Evolutionary conservation across 768 basidiomycete genomes (phyloP).

Genomic region (Pleurotus eryngii): DNA sequence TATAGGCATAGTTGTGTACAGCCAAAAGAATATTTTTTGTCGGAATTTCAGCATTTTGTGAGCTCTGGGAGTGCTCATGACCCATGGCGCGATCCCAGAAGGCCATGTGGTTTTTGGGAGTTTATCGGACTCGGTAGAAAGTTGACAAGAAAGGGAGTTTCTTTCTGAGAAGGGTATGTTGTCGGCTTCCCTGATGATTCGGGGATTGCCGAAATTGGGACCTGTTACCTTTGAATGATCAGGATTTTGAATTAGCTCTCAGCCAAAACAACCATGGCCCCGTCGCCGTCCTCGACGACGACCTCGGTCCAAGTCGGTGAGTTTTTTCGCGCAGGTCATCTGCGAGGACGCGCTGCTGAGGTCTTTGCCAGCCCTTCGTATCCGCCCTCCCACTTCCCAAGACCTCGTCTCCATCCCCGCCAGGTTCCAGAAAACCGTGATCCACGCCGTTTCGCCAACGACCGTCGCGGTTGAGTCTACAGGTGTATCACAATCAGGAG

Average conservation of each 20-base stretch:
- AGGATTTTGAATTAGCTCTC: slow-evolving; percentile 8
- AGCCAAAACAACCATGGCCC: slow-evolving; percentile 54
- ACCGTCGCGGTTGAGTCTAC: slow-evolving; percentile 82
- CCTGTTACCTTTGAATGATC: slow-evolving; percentile 8
- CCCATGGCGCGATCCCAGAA: too few relatives aligned
- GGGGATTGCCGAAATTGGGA: slow-evolving; percentile 7
- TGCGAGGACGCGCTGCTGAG: neutral
- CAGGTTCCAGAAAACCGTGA: slow-evolving; percentile 89
- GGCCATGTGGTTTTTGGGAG: too few relatives aligned
- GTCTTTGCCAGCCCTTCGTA: slow-evolving; percentile 65
- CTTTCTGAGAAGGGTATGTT: neutral
- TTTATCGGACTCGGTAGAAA: too few relatives aligned
- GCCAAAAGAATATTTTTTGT: too few relatives aligned
- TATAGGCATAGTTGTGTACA: too few relatives aligned
- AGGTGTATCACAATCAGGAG: slow-evolving; percentile 44
- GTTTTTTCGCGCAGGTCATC: slow-evolving; percentile 28
- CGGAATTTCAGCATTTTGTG: too few relatives aligned
- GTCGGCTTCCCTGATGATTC: slow-evolving; percentile 2
- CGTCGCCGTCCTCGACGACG: slow-evolving; percentile 66
- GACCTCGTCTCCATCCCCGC: slow-evolving; percentile 85
- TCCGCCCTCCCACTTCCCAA: slow-evolving; percentile 82
- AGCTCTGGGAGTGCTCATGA: too few relatives aligned
- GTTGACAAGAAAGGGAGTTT: too few relatives aligned
- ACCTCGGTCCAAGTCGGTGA: slow-evolving; percentile 93
- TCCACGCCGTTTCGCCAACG: slow-evolving; percentile 71